These are phyloP conservation scores for Somion occarium DNA, from an alignment of 1,284 basidiomycete species.

Conservation along the genomic window DNA sequence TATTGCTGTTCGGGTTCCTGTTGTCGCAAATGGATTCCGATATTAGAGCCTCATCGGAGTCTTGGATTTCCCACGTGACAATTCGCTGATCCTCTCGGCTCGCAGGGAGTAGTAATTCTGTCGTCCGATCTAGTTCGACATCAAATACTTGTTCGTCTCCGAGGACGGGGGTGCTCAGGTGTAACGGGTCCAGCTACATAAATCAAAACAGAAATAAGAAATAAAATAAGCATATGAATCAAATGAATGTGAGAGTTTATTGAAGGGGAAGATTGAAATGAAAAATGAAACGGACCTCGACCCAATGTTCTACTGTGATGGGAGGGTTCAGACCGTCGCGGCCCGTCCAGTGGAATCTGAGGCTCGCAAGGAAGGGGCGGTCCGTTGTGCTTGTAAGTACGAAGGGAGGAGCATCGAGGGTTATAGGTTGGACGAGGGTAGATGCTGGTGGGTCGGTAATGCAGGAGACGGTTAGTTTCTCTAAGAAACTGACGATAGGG, in stretches of 20 bases:
- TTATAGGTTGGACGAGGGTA: slow-evolving; percentile 29
- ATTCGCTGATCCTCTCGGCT: slow-evolving; percentile 18
- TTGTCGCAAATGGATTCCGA: too few species aligned
- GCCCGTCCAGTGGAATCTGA: slow-evolving; percentile 50
- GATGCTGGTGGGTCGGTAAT: slow-evolving; percentile 37
- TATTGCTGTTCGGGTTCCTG: too few species aligned
- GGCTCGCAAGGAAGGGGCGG: slow-evolving; percentile 57
- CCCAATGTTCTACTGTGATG: slow-evolving; percentile 65
- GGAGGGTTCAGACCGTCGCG: slow-evolving; percentile 30
- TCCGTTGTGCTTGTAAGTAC: slow-evolving; percentile 50
- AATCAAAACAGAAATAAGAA: background rate
- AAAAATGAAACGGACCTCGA: slow-evolving; percentile 46
- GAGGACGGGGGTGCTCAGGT: slow-evolving; percentile 37
- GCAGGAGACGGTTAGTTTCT: slow-evolving; percentile 43
- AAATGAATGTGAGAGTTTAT: too few species aligned
- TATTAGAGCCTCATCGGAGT: background rate
- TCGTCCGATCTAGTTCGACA: slow-evolving; percentile 62
- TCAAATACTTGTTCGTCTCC: slow-evolving; percentile 73
- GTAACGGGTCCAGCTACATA: slow-evolving; percentile 57
- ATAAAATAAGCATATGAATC: background rate
- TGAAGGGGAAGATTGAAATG: background rate
- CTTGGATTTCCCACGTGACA: slow-evolving; percentile 18
- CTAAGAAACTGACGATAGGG: slow-evolving; percentile 50
- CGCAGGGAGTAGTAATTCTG: slow-evolving; percentile 39
- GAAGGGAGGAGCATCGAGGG: slow-evolving; percentile 49